These are phyloP conservation scores for Neoscytalidium dimidiatum DNA, from an alignment of 2,329 filamentous ascomycete species.

Conservation along the genomic window DNA sequence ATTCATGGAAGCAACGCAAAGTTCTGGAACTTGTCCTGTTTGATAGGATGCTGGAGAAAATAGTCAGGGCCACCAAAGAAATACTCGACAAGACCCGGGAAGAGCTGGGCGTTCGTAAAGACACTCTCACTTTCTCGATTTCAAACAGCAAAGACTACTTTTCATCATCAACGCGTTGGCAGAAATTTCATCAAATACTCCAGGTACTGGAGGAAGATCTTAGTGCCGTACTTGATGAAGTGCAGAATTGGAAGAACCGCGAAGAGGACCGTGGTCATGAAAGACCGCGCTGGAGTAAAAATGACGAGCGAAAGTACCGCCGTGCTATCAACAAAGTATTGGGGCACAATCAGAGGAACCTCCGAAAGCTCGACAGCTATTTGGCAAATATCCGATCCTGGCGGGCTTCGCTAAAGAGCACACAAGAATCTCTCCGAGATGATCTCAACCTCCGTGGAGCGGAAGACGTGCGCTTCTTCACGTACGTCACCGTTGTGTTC, in stretches of 20 bases:
- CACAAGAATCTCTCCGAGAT: constrained; percentile 24
- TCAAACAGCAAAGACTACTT: constrained; percentile 19
- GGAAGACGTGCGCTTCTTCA: constrained; percentile 36
- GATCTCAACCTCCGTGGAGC: constrained; percentile 25
- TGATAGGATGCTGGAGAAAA: constrained; percentile 25
- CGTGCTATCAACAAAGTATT: constrained; percentile 23
- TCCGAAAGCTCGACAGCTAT: background rate
- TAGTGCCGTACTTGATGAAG: constrained; percentile 21
- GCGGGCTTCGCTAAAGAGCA: constrained; percentile 21
- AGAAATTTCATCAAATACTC: constrained; percentile 24
- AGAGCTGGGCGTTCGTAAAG: background rate
- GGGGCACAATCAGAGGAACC: background rate
- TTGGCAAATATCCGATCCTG: constrained; percentile 22
- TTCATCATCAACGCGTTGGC: constrained; percentile 20
- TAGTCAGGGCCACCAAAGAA: background rate
- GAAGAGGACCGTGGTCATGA: constrained; percentile 30
- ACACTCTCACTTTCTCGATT: background rate
- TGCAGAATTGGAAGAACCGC: constrained; percentile 30
- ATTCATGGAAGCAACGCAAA: constrained; percentile 30
- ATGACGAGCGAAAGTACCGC: constrained; percentile 35
- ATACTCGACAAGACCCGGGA: background rate
- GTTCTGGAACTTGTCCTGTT: constrained; percentile 32
- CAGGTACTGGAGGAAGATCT: constrained; percentile 26
- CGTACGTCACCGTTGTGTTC: constrained; percentile 39
- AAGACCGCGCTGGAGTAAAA: constrained; percentile 34